phyloP scores from a whole-genome alignment of 345 rosid species.

The Acer negundo region DNA sequence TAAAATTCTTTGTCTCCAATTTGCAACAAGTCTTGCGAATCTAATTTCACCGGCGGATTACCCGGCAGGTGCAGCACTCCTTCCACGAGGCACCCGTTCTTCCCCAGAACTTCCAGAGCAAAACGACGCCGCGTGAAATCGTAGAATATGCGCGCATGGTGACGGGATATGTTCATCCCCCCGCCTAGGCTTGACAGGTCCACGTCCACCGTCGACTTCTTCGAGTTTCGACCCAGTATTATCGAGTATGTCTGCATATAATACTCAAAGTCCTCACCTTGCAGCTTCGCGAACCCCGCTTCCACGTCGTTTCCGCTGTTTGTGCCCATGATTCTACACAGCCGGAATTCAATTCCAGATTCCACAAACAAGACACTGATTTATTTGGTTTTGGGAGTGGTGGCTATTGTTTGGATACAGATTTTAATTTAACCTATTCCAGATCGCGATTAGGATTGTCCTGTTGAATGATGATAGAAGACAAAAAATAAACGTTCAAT shows the following conservation, averaged over 20 bases:
- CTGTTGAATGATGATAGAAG: no score
- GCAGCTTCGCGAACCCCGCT: constrained; percentile 97
- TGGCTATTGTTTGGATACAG: neutral
- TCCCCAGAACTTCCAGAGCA: constrained; percentile 96
- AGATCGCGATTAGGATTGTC: neutral
- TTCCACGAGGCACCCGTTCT: constrained; percentile 95
- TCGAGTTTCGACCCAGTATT: constrained; percentile 89
- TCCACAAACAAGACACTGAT: neutral
- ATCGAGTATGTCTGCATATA: constrained; percentile 98
- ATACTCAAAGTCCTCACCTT: constrained; percentile 97
- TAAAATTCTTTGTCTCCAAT: constrained; percentile 96
- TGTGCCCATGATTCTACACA: constrained; percentile 39
- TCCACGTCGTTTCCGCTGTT: constrained; percentile 81
- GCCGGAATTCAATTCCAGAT: neutral
- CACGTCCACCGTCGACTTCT: constrained; percentile 93
- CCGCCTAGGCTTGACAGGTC: constrained; percentile 95
- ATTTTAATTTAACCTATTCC: neutral
- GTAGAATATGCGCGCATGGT: constrained; percentile 92
- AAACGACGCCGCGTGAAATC: constrained; percentile 98
- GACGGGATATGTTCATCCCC: constrained; percentile 96
- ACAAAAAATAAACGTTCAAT: no score
- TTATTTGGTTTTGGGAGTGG: neutral
- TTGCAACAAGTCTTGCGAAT: constrained; percentile 91
- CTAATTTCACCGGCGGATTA: constrained; percentile 87
- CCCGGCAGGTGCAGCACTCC: constrained; percentile 98